phyloP scores from a whole-genome alignment of 805 yeast species.

The Starmerella stellata region DNA sequence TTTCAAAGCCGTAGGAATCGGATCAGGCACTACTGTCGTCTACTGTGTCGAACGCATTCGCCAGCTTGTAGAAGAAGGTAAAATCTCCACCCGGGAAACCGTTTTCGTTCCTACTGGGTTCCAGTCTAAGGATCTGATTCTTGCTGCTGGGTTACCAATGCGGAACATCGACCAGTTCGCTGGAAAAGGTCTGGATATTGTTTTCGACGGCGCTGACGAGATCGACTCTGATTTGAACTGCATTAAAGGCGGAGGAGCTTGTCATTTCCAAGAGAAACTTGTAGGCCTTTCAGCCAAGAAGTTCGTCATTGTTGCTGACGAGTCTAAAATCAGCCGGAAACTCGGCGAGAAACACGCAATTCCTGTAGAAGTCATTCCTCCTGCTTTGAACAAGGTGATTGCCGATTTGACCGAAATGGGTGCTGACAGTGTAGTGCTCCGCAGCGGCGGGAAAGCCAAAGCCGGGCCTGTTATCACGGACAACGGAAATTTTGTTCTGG shows the following conservation, averaged over 20 bases:
- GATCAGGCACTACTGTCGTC: constrained; percentile 95
- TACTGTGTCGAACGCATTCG: constrained; percentile 91
- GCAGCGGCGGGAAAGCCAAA: constrained; percentile 79
- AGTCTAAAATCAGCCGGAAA: constrained; percentile 55
- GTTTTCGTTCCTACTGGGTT: constrained; percentile 92
- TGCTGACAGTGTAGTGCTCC: constrained; percentile 42
- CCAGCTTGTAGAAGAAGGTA: constrained; percentile 29
- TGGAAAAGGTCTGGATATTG: constrained; percentile 60
- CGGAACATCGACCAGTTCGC: constrained; percentile 64
- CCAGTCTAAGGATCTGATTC: constrained; percentile 74
- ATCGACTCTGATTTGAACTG: constrained; percentile 64
- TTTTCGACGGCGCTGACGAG: constrained; percentile 98
- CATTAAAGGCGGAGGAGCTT: constrained; percentile 98
- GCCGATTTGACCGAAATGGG: constrained; percentile 46
- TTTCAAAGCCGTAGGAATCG: constrained; percentile 74
- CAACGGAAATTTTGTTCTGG: constrained; percentile 81
- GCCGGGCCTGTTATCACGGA: constrained; percentile 97
- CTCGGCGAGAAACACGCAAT: constrained; percentile 72
- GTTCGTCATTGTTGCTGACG: constrained; percentile 83
- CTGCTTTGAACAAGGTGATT: constrained; percentile 60
- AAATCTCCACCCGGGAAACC: constrained; percentile 32
- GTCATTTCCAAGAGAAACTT: constrained; percentile 86
- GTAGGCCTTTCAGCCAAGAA: constrained; percentile 64
- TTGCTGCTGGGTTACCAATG: constrained; percentile 57
- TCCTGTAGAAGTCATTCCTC: constrained; percentile 89